Conservation (phyloP, 768 basidiomycete species). For the Macrolepiota albuminosa region DNA sequence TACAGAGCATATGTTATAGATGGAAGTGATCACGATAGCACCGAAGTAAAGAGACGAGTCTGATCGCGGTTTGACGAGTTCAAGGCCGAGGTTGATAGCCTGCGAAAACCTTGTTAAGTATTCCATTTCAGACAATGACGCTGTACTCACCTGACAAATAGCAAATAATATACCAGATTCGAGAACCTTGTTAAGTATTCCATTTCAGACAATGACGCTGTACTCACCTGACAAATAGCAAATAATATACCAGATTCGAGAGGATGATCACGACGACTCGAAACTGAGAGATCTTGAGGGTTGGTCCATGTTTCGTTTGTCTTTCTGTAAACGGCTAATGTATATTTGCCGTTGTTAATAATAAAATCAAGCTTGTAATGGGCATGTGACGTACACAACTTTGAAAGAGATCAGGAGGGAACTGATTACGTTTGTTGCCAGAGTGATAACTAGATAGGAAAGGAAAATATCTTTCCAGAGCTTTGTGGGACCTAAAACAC, state of each 20-base stretch:
- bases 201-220: neutral
- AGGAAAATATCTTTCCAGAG: conserved; percentile 9
- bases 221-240: conserved; percentile 5
- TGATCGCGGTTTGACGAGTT: conserved; percentile 3
- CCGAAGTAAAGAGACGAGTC: conserved; percentile 13
- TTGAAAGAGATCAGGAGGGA: neutral
- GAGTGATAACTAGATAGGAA: conserved; percentile 8
- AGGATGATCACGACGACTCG: conserved; percentile 4
- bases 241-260: conserved; percentile 10
- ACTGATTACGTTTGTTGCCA: conserved; percentile 8
- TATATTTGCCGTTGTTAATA: neutral
- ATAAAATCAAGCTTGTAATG: neutral
- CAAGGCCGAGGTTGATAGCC: conserved; percentile 11
- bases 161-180: conserved; percentile 11
- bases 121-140: neutral
- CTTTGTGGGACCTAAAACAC: neutral
- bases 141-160: conserved; percentile 1
- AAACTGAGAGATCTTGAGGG: conserved; percentile 1
- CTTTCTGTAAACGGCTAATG: neutral
- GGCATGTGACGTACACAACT: conserved; percentile 1
- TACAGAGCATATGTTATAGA: conserved; percentile 10
- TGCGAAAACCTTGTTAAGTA: neutral
- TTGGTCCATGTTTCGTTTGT: neutral
- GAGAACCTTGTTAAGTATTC: neutral
- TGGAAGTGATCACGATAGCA: conserved; percentile 9